Percentiles rank a stretch among this genome's conserved stretches.
Evolutionary conservation across 176 grass and related monocot species (phyloP).

Genomic region (Cocos nucifera): DNA sequence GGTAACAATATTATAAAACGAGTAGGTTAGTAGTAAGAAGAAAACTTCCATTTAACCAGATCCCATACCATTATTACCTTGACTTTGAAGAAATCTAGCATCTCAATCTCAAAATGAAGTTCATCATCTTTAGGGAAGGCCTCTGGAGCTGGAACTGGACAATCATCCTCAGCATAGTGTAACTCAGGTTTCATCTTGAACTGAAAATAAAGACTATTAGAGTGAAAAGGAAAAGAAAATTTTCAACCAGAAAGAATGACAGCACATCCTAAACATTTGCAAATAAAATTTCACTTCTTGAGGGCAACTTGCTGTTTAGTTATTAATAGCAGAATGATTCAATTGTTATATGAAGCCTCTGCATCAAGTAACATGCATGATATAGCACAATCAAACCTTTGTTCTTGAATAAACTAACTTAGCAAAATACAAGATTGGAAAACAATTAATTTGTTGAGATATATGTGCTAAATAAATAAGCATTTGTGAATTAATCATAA

Average conservation of each 20-base stretch:
- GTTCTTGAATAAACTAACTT: too few relatives aligned
- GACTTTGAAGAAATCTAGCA: constrained; percentile 89
- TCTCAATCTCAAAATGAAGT: constrained; percentile 94
- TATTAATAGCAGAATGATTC: background rate
- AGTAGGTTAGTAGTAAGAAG: too few relatives aligned
- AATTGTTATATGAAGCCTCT: background rate
- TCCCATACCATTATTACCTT: constrained; percentile 37
- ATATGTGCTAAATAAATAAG: too few relatives aligned
- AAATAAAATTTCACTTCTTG: too few relatives aligned
- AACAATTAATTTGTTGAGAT: too few relatives aligned
- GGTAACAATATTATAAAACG: too few relatives aligned
- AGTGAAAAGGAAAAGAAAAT: constrained; percentile 1
- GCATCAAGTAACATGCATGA: background rate
- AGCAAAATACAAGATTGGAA: too few relatives aligned
- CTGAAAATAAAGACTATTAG: constrained; percentile 37
- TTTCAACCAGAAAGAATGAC: background rate
- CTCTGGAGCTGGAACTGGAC: constrained; percentile 74
- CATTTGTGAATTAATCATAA: too few relatives aligned
- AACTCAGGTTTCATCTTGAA: constrained; percentile 98
- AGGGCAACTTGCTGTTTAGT: background rate
- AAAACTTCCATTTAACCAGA: too few relatives aligned
- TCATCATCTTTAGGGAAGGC: constrained; percentile 74
- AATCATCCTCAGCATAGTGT: constrained; percentile 84
- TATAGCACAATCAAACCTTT: too few relatives aligned
- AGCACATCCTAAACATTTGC: too few relatives aligned